These are phyloP conservation scores for Lagerstroemia speciosa DNA, from an alignment of 345 rosid species.

Conservation along the genomic window DNA sequence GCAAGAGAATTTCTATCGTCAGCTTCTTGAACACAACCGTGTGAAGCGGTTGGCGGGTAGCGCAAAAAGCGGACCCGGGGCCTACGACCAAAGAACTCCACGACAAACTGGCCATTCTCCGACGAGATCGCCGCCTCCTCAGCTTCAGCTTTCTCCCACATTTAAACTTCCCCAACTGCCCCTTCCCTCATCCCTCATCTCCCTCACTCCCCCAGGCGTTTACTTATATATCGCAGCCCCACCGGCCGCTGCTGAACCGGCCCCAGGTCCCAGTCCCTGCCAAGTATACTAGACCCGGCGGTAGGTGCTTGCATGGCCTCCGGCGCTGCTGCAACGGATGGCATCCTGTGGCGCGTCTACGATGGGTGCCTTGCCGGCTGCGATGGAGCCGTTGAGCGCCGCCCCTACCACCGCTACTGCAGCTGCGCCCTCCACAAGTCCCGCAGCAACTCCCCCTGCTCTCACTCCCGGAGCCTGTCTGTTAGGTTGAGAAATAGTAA, in stretches of 20 bases:
- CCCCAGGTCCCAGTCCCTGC: neutral
- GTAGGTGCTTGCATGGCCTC: conserved; percentile 22
- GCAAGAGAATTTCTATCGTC: too few relatives aligned
- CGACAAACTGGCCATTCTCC: neutral
- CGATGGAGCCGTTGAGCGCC: conserved; percentile 36
- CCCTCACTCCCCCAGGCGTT: neutral
- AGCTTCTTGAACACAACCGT: too few relatives aligned
- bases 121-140: neutral
- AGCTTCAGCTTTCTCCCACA: neutral
- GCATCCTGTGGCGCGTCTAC: conserved; percentile 39
- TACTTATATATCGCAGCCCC: neutral
- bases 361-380: conserved; percentile 49
- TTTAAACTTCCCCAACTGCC: neutral
- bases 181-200: neutral
- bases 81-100: neutral
- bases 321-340: conserved; percentile 35
- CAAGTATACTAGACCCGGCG: neutral
- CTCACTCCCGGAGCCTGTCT: conserved; percentile 22
- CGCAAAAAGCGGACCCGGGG: neutral
- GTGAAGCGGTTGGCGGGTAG: neutral
- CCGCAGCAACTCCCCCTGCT: conserved; percentile 6
- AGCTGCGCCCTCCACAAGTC: conserved; percentile 29
- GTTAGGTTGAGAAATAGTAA: too few relatives aligned
- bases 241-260: neutral
- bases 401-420: conserved; percentile 45